Base-by-base conservation (phyloP, 306 rosid species). In the Gastrolobium villosum region DNA sequence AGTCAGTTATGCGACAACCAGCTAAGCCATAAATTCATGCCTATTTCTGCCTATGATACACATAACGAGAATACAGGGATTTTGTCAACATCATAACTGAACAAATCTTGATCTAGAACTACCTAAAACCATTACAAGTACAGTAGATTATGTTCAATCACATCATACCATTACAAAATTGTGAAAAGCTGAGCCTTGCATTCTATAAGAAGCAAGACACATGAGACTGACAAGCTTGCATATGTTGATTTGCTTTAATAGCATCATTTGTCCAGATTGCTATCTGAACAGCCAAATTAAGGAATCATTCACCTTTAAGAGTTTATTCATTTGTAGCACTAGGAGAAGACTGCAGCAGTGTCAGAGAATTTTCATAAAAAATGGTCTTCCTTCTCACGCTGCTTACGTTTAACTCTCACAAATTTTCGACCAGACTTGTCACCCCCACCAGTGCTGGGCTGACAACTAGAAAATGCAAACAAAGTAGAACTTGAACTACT, bases 21-120 rank as follows among this genome's bases (percentile, higher is more conserved):
- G 65, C 74, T 65, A 76, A 70, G 48, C 69, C 65, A 83, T 68
- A 73, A 78, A 83, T 63, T 65, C 87, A 72, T 57, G 79, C 82
- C 82, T 74, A 55, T 70, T 62, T 76, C 75, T 65, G 76, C 78
- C 85, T 82, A 89, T 88, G 91, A 78, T 88, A 90, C 94, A 94
- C 79, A 80, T 74, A 86, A 72, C 78, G 76, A 83, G 75, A 87
- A 65, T 84, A 87, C 83, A 60, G 5, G 45, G 84, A 53, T 76
- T 63, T 73, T 53, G 43, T 60, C 32, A 69, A 48, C 65, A 59
- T 60, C 81, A 49, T 60, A 79, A 50, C 59, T 52, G 80, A 86
- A 74, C 79, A 86, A 35, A 81, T 82, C 85, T 72, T 54, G 77
- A 82, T 73, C 76, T 66, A 49, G 7, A 32, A 57, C 75, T 54